A percentile compares a stretch with the other conserved stretches of the same genome.
phyloP scores from a whole-genome alignment of 208 protist species.

The Herpetomonas samuelpessoai region DNA sequence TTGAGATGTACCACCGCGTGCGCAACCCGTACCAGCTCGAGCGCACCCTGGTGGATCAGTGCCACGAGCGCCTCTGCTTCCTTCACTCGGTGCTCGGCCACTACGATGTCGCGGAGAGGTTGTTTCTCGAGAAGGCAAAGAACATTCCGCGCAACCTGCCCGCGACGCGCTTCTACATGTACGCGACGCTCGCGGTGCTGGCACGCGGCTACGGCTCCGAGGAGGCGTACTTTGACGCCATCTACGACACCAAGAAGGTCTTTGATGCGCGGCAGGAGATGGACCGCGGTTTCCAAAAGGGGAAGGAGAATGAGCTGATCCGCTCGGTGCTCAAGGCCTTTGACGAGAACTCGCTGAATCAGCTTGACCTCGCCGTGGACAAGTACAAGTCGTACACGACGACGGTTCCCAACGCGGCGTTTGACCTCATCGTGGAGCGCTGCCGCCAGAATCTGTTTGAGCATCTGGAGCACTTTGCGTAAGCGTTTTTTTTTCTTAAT shows the following conservation, averaged over 20 bases:
- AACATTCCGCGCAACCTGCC: constrained; percentile 20
- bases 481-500: too few relatives aligned
- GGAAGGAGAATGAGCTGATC: constrained; percentile 69
- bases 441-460: constrained; percentile 70
- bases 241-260: constrained; percentile 58
- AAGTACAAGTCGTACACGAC: constrained; percentile 55
- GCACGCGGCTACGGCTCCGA: constrained; percentile 40
- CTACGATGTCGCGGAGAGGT: constrained; percentile 46
- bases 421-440: constrained; percentile 43
- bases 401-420: constrained; percentile 36
- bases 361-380: constrained; percentile 61
- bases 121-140: constrained; percentile 42
- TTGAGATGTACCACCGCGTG: constrained; percentile 62
- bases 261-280: constrained; percentile 67
- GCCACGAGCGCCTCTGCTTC: constrained; percentile 44
- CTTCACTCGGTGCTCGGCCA: constrained; percentile 38
- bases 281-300: constrained; percentile 61
- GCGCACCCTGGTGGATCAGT: too few relatives aligned
- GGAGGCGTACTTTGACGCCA: constrained; percentile 65
- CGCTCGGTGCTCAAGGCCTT: constrained; percentile 45
- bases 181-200: constrained; percentile 53
- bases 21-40: too few relatives aligned
- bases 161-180: constrained; percentile 46
- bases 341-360: constrained; percentile 51
- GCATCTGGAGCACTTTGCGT: constrained; percentile 70